phyloP scores from a whole-genome alignment of 768 basidiomycete species.

The Pleurotus ostreatus region DNA sequence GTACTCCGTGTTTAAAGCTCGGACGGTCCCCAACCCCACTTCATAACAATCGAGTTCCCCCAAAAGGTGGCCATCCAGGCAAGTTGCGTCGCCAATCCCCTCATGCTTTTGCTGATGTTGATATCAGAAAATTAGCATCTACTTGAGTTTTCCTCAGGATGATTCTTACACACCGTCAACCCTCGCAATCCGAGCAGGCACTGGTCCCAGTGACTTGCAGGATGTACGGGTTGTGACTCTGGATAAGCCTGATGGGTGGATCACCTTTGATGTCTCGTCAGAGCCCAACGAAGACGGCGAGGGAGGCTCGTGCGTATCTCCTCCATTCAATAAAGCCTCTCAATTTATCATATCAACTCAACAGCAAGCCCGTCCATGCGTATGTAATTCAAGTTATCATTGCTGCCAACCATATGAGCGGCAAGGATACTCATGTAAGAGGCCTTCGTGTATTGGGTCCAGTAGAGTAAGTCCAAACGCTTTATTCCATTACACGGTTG shows the following conservation, averaged over 20 bases:
- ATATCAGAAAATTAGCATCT: constrained; percentile 78
- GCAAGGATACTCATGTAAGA: constrained; percentile 97
- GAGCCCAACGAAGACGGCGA: constrained; percentile 78
- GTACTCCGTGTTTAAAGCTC: constrained; percentile 41
- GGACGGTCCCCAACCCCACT: constrained; percentile 96
- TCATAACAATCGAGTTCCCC: constrained; percentile 91
- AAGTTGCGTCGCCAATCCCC: constrained; percentile 8
- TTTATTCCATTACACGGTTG: background rate
- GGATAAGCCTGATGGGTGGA: constrained; percentile 93
- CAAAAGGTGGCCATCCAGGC: constrained; percentile 88
- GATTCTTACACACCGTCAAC: constrained; percentile 97
- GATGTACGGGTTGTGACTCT: constrained; percentile 84
- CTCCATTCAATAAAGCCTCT: background rate
- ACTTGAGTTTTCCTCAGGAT: constrained; percentile 76
- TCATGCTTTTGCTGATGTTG: background rate
- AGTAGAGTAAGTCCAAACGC: constrained; percentile 47
- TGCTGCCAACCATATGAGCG: constrained; percentile 93
- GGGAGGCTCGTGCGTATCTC: constrained; percentile 56
- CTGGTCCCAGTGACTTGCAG: constrained; percentile 86
- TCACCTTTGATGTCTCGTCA: constrained; percentile 78
- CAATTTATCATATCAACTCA: constrained; percentile 2
- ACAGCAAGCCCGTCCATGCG: constrained; percentile 81
- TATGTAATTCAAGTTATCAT: constrained; percentile 91
- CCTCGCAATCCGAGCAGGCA: constrained; percentile 87
- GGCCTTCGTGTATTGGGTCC: constrained; percentile 87